A percentile compares a stretch with the other conserved stretches of the same genome.
phyloP scores from a whole-genome alignment of 2,329 filamentous ascomycete species.

The Phyllosticta paracitricarpa region DNA sequence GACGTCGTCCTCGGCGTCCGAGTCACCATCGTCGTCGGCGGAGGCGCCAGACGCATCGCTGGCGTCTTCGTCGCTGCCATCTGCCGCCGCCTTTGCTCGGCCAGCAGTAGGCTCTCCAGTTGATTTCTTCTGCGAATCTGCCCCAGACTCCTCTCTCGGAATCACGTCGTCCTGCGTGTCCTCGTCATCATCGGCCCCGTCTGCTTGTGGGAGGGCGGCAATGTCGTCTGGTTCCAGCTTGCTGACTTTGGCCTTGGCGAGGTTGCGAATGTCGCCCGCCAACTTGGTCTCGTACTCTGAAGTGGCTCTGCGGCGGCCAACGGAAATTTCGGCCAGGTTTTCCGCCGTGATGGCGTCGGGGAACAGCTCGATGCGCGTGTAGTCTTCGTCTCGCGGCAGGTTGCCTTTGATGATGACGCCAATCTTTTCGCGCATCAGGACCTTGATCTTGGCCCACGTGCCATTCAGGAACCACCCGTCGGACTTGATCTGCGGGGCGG shows the following conservation, averaged over 20 bases:
- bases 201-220: slow-evolving; percentile 13
- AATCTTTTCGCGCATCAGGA: slow-evolving; percentile 82
- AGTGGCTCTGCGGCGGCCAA: slow-evolving; percentile 2
- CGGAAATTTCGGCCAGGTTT: slow-evolving; percentile 13
- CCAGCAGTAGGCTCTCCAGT: background rate
- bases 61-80: slow-evolving; percentile 11
- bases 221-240: background rate
- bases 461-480: slow-evolving; percentile 83
- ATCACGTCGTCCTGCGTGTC: slow-evolving; percentile 13
- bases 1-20: background rate
- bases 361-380: slow-evolving; percentile 26
- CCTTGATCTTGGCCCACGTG: slow-evolving; percentile 71
- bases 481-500: slow-evolving; percentile 17
- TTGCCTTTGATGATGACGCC: slow-evolving; percentile 41
- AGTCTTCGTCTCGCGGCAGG: slow-evolving; percentile 25
- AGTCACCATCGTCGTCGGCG: slow-evolving; percentile 11
- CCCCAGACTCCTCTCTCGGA: slow-evolving; percentile 5
- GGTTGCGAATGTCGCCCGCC: slow-evolving; percentile 5
- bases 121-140: background rate
- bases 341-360: slow-evolving; percentile 26
- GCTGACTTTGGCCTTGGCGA: slow-evolving; percentile 7
- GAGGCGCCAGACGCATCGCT: slow-evolving; percentile 2
- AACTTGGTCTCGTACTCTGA: slow-evolving; percentile 4
- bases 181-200: slow-evolving; percentile 3
- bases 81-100: slow-evolving; percentile 14